Evolutionary conservation across 2,329 filamentous ascomycete species (phyloP).

Genomic region (Xylariaceae sp.): DNA sequence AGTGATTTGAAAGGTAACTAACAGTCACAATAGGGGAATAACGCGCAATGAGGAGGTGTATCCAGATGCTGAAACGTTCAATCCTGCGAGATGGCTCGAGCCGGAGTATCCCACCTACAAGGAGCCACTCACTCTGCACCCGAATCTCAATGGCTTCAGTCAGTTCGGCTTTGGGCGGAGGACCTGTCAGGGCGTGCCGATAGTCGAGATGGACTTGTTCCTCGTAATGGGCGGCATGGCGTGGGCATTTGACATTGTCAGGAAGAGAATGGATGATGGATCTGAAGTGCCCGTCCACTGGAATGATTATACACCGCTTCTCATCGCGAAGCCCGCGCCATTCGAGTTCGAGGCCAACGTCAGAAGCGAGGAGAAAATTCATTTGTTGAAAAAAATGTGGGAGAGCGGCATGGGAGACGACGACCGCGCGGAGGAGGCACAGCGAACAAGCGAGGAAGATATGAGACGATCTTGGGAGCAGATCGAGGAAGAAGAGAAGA

Average conservation of each 20-base stretch:
- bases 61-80: constrained; percentile 38
- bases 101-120: constrained; percentile 38
- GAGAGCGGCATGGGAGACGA: constrained; percentile 34
- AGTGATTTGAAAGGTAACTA: background rate
- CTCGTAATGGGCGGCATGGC: constrained; percentile 39
- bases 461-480: background rate
- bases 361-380: constrained; percentile 26
- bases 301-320: constrained; percentile 42
- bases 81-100: constrained; percentile 39
- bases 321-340: constrained; percentile 42
- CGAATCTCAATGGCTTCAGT: constrained; percentile 40
- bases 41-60: constrained; percentile 42
- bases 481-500: background rate
- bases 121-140: constrained; percentile 37
- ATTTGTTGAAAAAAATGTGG: constrained; percentile 35
- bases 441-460: no score
- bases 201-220: constrained; percentile 41
- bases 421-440: no score
- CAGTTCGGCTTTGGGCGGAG: constrained; percentile 55
- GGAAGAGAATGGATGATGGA: constrained; percentile 28
- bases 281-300: constrained; percentile 39
- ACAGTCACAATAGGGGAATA: constrained; percentile 38
- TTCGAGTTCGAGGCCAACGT: constrained; percentile 39
- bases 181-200: constrained; percentile 43
- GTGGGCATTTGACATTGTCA: constrained; percentile 34